These are phyloP conservation scores for Termitomyces sp. DNA, from an alignment of 768 basidiomycete genomes.

Conservation along the genomic window DNA sequence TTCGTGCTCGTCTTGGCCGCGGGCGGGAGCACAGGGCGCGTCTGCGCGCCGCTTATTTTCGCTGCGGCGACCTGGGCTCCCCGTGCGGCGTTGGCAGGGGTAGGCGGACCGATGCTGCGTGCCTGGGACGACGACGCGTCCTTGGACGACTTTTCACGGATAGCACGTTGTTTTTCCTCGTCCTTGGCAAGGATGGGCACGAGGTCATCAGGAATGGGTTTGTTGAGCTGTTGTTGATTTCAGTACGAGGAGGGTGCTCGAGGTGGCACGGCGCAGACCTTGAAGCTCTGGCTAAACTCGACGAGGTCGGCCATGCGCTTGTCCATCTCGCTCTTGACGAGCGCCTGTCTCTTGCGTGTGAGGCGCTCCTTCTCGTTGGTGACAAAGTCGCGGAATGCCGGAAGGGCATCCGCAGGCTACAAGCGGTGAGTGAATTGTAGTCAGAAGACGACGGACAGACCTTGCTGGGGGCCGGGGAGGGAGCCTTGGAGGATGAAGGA, in stretches of 20 bases:
- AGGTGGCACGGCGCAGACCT: constrained; percentile 43
- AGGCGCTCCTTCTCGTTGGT: constrained; percentile 86
- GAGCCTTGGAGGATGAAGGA: constrained; percentile 47
- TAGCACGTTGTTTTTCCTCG: constrained; percentile 81
- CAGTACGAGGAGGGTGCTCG: not conserved
- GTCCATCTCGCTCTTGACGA: constrained; percentile 92
- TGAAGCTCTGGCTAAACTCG: constrained; percentile 92
- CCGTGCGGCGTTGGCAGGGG: constrained; percentile 45
- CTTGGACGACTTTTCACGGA: constrained; percentile 67
- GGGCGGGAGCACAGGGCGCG: constrained; percentile 8
- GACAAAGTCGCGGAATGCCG: constrained; percentile 90
- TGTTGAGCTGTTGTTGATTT: constrained; percentile 66
- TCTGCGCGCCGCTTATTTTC: constrained; percentile 24
- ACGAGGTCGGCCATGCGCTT: constrained; percentile 89
- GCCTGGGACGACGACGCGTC: constrained; percentile 66
- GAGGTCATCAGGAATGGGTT: constrained; percentile 92
- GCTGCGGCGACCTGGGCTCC: constrained; percentile 30
- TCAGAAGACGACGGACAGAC: too few relatives aligned
- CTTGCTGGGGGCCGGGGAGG: constrained; percentile 65
- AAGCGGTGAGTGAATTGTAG: constrained; percentile 3
- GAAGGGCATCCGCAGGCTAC: constrained; percentile 70
- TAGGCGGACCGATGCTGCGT: constrained; percentile 61
- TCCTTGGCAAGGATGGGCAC: constrained; percentile 92
- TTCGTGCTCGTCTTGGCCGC: constrained; percentile 23
- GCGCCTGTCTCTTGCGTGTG: constrained; percentile 83